Evolutionary conservation across 2,329 filamentous ascomycete genomes (phyloP).

Genomic region (Neoascochyta sp.): DNA sequence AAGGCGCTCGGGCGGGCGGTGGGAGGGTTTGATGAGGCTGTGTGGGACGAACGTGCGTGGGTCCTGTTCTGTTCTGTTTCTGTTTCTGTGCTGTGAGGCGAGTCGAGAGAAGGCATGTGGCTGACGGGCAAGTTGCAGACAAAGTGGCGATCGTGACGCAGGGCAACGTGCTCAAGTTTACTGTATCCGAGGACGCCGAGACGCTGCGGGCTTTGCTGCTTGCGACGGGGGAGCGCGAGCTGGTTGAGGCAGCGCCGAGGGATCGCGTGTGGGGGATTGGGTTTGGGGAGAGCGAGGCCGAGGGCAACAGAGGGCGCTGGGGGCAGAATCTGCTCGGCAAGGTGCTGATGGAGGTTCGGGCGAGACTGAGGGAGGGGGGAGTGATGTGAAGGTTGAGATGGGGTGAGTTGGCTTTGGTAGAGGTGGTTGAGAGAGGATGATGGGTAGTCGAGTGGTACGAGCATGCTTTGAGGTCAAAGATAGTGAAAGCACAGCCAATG

Average conservation of each 20-base stretch:
- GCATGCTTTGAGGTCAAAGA: too few relatives aligned
- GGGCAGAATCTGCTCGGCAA: conserved; percentile 63
- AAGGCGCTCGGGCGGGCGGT: conserved; percentile 57
- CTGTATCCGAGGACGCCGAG: conserved; percentile 38
- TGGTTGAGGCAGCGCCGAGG: conserved; percentile 53
- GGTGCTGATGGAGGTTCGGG: conserved; percentile 58
- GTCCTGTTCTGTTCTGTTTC: background rate
- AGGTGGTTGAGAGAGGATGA: background rate
- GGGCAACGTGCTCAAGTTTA: conserved; percentile 60
- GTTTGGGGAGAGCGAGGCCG: conserved; percentile 52
- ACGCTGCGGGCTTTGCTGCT: conserved; percentile 51
- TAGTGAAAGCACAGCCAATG: too few relatives aligned
- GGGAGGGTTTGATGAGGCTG: conserved; percentile 47
- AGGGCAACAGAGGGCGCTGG: conserved; percentile 50
- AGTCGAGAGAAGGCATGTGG: background rate
- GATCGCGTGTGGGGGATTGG: conserved; percentile 67
- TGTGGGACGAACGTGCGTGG: conserved; percentile 47
- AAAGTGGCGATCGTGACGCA: conserved; percentile 55
- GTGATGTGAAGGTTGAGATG: conserved; percentile 1
- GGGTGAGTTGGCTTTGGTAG: too few relatives aligned
- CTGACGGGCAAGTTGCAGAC: conserved; percentile 26
- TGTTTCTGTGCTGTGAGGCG: background rate
- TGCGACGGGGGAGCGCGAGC: conserved; percentile 55
- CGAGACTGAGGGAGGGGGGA: conserved; percentile 46
- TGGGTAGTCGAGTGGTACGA: background rate